Percentiles rank a stretch among this genome's conserved stretches.
These are phyloP conservation scores for Colletotrichum sp. DNA, from an alignment of 2,329 filamentous ascomycete genomes.

Conservation along the genomic window DNA sequence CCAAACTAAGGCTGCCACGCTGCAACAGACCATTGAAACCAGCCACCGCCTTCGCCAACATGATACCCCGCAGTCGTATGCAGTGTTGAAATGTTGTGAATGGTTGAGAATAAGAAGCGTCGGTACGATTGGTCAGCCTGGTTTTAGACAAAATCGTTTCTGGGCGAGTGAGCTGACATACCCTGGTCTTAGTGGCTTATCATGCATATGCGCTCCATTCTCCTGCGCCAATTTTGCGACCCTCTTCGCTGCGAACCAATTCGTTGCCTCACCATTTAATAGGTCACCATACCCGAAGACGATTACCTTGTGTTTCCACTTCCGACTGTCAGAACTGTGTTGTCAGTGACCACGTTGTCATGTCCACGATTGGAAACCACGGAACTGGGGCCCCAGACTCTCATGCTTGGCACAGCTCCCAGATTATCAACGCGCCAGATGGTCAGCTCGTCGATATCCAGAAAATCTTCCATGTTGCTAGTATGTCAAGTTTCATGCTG, in stretches of 20 bases:
- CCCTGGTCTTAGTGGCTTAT: neutral
- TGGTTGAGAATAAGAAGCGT: neutral
- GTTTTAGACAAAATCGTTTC: neutral
- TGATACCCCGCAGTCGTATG: neutral
- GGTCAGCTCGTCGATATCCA: neutral
- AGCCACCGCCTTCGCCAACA: neutral
- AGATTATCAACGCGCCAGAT: neutral
- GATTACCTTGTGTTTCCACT: neutral
- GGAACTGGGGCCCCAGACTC: neutral
- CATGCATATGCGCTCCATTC: neutral
- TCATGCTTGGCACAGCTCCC: neutral
- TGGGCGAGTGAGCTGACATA: neutral
- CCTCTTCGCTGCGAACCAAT: neutral
- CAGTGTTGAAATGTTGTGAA: neutral
- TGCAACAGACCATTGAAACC: neutral
- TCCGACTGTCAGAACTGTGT: neutral
- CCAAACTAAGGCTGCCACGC: neutral
- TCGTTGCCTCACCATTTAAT: neutral
- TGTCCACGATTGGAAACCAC: neutral
- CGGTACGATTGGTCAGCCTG: neutral
- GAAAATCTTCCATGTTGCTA: neutral
- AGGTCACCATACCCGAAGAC: neutral
- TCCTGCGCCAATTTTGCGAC: neutral
- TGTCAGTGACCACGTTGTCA: neutral
- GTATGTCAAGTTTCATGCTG: neutral